Evolutionary conservation across 495 filamentous ascomycete species (phyloP), one percentile per base, ranked within the genome.

Genomic region (Aspergillus asperescens): DNA sequence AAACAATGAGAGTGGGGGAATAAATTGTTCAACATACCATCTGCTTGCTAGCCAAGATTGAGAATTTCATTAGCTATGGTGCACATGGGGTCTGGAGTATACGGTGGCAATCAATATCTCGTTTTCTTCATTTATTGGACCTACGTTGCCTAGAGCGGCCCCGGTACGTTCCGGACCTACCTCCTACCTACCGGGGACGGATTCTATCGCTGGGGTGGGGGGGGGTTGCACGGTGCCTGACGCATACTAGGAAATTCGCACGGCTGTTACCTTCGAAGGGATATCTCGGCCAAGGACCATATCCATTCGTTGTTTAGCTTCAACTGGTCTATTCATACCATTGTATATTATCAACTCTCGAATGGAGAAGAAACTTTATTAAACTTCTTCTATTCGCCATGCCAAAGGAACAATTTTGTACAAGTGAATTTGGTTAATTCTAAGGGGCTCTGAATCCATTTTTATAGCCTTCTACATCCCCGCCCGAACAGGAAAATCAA

Each of bases 21-120:
- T 29, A 3, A 7, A 44, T 29, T 4, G 2, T 28, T 29, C 4
- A 19, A 44, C 5, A 15, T 23, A 19, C 20, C 19, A n/a, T 12
- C 10, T 23, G 12, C 20, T 25, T 44, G 16, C 27, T 9, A 32
- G 9, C 15, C 18, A 27, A 19, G 25, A 22, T 16, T 25, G 19
- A 35, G 13, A 34, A 15, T 8, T 25, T 24, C 39, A 37, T 53
- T 38, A 39, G 37, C 40, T 39, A 41, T 49, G 52, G 52, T 55
- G 52, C 49, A 48, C 27, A 18, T 27, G 35, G 52, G 38, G 27
- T 49, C 43, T 25, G 52, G 52, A 55, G 45, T 55, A 47, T 35
- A 15, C 35, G 28, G 16, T 32, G 28, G 29, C 2, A 20, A 47
- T 47, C 32, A 15, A 15, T 13, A 18, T 22, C 5, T 19, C 19